Evolutionary conservation across 805 yeast species (phyloP), one percentile per base, ranked within the genome.

Genomic region (Starmerella davenportii): DNA sequence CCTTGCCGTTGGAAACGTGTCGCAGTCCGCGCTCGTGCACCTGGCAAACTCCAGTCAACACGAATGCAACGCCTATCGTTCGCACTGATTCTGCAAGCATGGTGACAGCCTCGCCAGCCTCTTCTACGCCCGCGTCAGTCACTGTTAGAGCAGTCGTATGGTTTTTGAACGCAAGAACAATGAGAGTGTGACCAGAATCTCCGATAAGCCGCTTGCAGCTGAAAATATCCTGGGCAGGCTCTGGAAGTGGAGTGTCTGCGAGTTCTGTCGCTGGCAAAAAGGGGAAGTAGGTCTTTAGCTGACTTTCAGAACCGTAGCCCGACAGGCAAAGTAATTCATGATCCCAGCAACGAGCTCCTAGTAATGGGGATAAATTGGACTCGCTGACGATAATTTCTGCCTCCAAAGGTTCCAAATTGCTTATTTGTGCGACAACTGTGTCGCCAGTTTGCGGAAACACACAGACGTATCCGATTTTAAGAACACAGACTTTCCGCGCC

Each of bases 351-450:
- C 24, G 15, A 5, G 49, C 30, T 3, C 39, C 8, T 3, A 37
- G 28, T 13, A 39, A 21, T 2, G 47, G 45, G 1, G 49, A 27
- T 1, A 38, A 5, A 5, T 17, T 30, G 3, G 38, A 4, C 16
- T 7, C 5, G 16, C 17, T 7, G 25, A 5, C 5, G 21, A 32
- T 21, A 13, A 9, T 60, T 21, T 65, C 68, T 7, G 80, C 61
- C 52, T 80, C 84, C 60, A 73, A 79, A 3, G 81, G 40, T 51
- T 81, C 94, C 16, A 95, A 95, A 14, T 58, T 51, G 27, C 72
- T 63, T 13, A 72, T 67, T 53, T 90, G 96, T 1, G 79, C 47
- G 17, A 87, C 55, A 11, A 11, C 7, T 9, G 15, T 9, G 11
- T 21, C 35, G 18, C 35, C 25, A 11, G n/a, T n/a, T 21, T 32